phyloP scores from a whole-genome alignment of 495 filamentous ascomycete species.

The Daldinia childiae region DNA sequence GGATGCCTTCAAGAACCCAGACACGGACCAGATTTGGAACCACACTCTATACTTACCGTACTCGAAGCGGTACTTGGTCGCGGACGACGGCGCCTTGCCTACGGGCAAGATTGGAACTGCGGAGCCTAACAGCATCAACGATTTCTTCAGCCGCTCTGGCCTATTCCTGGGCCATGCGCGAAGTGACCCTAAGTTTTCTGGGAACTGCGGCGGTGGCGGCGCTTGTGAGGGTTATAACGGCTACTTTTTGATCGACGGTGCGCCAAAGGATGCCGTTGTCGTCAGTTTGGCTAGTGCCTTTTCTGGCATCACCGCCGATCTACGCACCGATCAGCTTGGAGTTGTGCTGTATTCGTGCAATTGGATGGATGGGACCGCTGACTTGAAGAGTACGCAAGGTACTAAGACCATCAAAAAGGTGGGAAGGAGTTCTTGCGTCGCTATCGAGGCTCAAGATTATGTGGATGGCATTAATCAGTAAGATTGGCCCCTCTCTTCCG shows the following conservation, averaged over 20 bases:
- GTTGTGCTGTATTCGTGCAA: constrained; percentile 78
- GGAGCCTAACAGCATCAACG: constrained; percentile 66
- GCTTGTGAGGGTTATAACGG: constrained; percentile 84
- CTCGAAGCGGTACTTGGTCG: constrained; percentile 72
- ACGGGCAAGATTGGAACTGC: constrained; percentile 74
- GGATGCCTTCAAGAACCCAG: constrained; percentile 72
- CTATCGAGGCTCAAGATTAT: constrained; percentile 73
- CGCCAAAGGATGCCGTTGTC: constrained; percentile 66
- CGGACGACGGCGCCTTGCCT: constrained; percentile 75
- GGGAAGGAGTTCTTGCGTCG: constrained; percentile 66
- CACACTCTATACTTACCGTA: constrained; percentile 77
- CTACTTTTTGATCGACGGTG: constrained; percentile 75
- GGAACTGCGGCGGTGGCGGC: constrained; percentile 70
- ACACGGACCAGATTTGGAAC: constrained; percentile 70
- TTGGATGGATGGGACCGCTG: constrained; percentile 70
- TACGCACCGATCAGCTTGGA: constrained; percentile 74
- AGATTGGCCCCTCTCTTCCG: constrained; percentile 34
- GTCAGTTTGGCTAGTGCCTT: constrained; percentile 65
- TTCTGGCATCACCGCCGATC: constrained; percentile 74
- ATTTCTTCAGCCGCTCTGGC: constrained; percentile 69
- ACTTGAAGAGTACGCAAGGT: constrained; percentile 71
- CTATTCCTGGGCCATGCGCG: constrained; percentile 74
- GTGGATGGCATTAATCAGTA: constrained; percentile 81
- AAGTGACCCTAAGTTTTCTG: constrained; percentile 62
- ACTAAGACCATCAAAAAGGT: constrained; percentile 58